Conservation (phyloP, 371 early-diverging fungal species). For the Dinochytrium kinnereticum region DNA sequence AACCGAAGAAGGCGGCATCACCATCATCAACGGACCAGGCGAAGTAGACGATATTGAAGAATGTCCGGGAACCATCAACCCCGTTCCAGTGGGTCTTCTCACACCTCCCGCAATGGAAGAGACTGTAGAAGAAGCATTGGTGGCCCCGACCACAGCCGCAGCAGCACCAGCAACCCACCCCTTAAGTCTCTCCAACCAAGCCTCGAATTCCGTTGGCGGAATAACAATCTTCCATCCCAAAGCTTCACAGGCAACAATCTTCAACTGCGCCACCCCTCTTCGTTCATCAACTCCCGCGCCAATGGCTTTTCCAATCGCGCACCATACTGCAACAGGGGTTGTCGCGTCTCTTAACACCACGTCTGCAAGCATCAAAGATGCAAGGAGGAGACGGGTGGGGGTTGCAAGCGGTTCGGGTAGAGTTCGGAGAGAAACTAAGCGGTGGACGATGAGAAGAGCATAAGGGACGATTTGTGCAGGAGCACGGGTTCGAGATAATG, state of each 20-base stretch:
- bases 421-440: conserved; percentile 2
- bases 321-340: conserved; percentile 9
- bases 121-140: background rate
- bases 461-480: conserved; percentile 11
- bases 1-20: no score
- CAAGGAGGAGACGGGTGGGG: conserved; percentile 8
- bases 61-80: background rate
- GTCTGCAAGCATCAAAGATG: conserved; percentile 15
- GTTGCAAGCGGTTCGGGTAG: conserved; percentile 17
- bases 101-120: background rate
- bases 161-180: conserved; percentile 14
- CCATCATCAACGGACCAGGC: no score
- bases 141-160: background rate
- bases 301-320: conserved; percentile 2
- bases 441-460: conserved; percentile 7
- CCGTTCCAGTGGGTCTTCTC: background rate
- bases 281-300: conserved; percentile 10
- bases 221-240: background rate
- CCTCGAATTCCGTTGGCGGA: conserved; percentile 5
- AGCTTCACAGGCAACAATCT: conserved; percentile 4
- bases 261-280: background rate
- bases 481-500: background rate
- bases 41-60: no score
- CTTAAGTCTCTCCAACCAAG: conserved; percentile 11
- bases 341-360: conserved; percentile 1